Base-by-base conservation (phyloP, 805 yeast genomes). In the Candida ascalaphidarum region DNA sequence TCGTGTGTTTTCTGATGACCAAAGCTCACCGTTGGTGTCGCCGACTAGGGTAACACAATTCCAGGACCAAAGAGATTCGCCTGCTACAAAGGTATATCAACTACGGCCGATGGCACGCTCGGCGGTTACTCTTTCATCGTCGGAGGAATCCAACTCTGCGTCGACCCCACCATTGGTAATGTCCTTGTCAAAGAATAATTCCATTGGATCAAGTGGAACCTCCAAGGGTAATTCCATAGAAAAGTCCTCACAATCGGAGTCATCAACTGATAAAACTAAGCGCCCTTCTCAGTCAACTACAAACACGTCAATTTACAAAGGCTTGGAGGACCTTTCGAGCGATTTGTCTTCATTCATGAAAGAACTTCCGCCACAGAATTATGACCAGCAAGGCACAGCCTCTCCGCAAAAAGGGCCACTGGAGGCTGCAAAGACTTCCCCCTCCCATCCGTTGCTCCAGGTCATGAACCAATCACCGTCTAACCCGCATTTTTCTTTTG, bases 81-180 rank as follows among this genome's bases (percentile, higher is more conserved):
- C 18, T 17, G 18, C 6, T 6, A 8, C 18, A 17, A 17, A 8
- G n/a, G 30, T 43, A 18, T 54, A 44, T 29, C 48, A 43, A 29
- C 42, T 58, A 22, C 44, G 41, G 27, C 65, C 65, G 7, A 36
- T 54, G 32, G 43, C 41, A 24, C 30, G 60, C 17, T 58, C 65
- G 11, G 43, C 42, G n/a, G 51, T 42, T 7, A 57, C 61, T 1
- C 34, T 57, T 5, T 46, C 54, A 2, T 38, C 57, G 7, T 10
- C 25, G 10, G 21, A 16, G 15, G 25, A 17, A 3, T 11, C 21
- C 11, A 5, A 11, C 5, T n/a, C 5, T 22, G 11, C 5, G 9
- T 6, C 5, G 7, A 13, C 23, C 7, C n/a, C n/a, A n/a, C n/a
- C n/a, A n/a, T n/a, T n/a, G n/a, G n/a, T n/a, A n/a, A n/a, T n/a